Conservation (phyloP, 2,329 filamentous ascomycete genomes). For the Celoporthe dispersa region DNA sequence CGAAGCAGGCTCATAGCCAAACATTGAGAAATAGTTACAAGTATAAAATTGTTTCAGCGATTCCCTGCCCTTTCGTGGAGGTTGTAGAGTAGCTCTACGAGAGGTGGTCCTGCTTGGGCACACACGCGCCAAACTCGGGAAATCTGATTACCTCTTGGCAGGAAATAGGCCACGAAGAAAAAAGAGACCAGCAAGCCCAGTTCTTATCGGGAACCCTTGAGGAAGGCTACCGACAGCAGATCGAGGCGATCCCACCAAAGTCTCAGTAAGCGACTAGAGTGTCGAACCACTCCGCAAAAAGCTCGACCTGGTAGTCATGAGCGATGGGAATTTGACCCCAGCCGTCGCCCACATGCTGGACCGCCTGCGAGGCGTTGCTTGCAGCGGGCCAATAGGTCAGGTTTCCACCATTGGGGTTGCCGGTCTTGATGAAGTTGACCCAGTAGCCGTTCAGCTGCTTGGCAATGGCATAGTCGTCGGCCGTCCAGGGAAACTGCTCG, state of each 20-base stretch:
- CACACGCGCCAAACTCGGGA: neutral
- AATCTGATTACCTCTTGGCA: neutral
- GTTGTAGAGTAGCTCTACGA: neutral
- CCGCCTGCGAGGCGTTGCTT: constrained; percentile 9
- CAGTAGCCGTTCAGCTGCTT: constrained; percentile 24
- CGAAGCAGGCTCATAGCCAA: too few relatives aligned
- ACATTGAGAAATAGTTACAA: neutral
- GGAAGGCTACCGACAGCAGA: too few relatives aligned
- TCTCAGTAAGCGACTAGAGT: neutral
- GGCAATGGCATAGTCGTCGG: constrained; percentile 18
- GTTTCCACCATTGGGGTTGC: constrained; percentile 6
- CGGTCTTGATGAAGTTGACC: constrained; percentile 24
- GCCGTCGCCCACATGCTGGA: constrained; percentile 28
- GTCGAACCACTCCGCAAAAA: constrained; percentile 29
- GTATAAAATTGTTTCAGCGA: neutral
- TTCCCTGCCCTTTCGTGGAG: neutral
- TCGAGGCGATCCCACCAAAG: neutral
- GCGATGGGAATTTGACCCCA: constrained; percentile 30
- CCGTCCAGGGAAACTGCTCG: neutral
- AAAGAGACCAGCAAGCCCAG: neutral
- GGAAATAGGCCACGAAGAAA: neutral
- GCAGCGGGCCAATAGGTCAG: constrained; percentile 26
- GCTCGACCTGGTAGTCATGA: constrained; percentile 23
- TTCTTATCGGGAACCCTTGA: neutral
- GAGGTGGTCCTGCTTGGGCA: neutral